Conservation (phyloP, 2,329 filamentous ascomycete genomes). For the Fusarium sarcochroum region DNA sequence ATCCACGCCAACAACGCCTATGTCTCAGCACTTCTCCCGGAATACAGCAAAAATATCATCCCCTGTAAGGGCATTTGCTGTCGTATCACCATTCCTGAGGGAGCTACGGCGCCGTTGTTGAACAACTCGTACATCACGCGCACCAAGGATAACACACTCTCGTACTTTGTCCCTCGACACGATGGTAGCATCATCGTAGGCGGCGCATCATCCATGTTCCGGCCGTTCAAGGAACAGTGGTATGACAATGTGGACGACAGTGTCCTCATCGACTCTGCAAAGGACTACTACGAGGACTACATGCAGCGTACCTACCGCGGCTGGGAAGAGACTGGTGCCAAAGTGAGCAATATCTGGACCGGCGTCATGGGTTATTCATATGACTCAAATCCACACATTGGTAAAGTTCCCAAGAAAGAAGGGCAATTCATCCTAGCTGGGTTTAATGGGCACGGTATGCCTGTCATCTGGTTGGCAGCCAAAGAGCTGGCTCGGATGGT, state of each 20-base stretch:
- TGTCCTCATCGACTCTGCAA: constrained; percentile 5
- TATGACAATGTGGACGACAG: constrained; percentile 11
- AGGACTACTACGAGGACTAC: constrained; percentile 9
- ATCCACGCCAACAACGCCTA: constrained; percentile 78
- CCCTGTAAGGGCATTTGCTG: constrained; percentile 67
- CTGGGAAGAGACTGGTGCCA: constrained; percentile 8
- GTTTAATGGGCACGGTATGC: constrained; percentile 8
- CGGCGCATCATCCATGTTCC: not conserved
- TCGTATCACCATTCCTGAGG: constrained; percentile 2
- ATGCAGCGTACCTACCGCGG: constrained; percentile 7
- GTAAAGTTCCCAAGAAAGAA: constrained; percentile 1
- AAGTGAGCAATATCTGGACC: constrained; percentile 8
- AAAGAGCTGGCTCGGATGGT: constrained; percentile 2
- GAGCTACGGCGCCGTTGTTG: not conserved
- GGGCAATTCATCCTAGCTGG: constrained; percentile 10
- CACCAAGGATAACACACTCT: constrained; percentile 4
- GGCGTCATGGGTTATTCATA: constrained; percentile 15
- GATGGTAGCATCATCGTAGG: constrained; percentile 7
- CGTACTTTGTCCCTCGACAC: constrained; percentile 1
- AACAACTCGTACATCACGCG: constrained; percentile 10
- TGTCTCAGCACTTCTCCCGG: constrained; percentile 71
- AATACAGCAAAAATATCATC: constrained; percentile 72
- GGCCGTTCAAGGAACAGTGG: constrained; percentile 9
- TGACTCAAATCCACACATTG: constrained; percentile 11
- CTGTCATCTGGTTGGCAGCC: constrained; percentile 9